Evolutionary conservation across 1,284 basidiomycete species (phyloP), one percentile per base, ranked within the genome.

Genomic region (Veloporphyrellus conicus): DNA sequence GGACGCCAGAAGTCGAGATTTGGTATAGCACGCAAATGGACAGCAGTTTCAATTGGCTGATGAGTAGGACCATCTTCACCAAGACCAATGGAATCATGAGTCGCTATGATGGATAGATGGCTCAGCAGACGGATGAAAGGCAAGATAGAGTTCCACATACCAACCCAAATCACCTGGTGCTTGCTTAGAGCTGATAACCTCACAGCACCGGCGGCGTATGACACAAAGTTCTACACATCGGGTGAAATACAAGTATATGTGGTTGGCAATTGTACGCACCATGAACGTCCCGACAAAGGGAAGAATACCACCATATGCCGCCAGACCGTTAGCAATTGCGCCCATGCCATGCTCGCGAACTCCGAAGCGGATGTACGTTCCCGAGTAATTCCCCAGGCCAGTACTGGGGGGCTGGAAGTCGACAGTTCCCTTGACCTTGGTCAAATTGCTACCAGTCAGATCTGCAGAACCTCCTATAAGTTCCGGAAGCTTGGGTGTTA

Each of bases 281-380:
- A 91, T 70, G 84, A 93, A 95, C 45, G 92, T 94, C 54, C 84
- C 90, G 56, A 85, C 81, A 72, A 89, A 92, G 41, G 90, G 90
- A 55, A 92, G 78, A 59, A 92, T 82, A 54, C 78, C 87, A 45
- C 90, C 90, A 70, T 93, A 95, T 15, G 91, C 92, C 56, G 76
- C 71, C 54, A 95, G 69, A 70, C 92, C 92, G 69, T 95, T 95
- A 62, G 87, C 90, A 65, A 96, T 92, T 54, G 93, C 93, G 63
- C 87, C 90, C 93, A 97, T 97, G 61, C 78, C 93, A 71, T 97
- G 93, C 72, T 97, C 93, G 72, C 93, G 90, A 50, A 97, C 93
- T 83, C 93, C 93, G 73, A 90, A 97, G 49, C 92, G 89, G 68
- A 97, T 83, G 71, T 97, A 96, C 45, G 86, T 89, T 51, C 93